Conservation (phyloP, 2,329 filamentous ascomycete genomes). For the Aspergillus floridensis region DNA sequence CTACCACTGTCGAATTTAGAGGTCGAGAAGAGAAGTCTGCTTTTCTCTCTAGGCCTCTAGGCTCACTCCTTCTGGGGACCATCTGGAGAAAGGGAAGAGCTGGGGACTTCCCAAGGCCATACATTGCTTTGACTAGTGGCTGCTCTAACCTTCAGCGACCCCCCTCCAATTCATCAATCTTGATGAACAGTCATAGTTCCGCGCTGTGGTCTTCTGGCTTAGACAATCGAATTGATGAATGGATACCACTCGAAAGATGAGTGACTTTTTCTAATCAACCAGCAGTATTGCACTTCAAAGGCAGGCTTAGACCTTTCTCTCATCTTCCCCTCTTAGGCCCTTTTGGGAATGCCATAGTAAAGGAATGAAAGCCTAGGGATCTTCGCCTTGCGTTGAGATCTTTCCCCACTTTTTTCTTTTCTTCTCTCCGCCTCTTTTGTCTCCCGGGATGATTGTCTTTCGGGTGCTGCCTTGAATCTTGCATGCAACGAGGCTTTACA, state of each 20-base stretch:
- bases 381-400: background rate
- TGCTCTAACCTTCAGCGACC: conserved; percentile 14
- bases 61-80: no score
- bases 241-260: background rate
- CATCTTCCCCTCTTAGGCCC: background rate
- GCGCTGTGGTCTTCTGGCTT: background rate
- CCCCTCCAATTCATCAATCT: conserved; percentile 13
- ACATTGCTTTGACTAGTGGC: conserved; percentile 16
- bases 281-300: background rate
- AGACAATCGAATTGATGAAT: background rate
- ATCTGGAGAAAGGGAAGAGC: background rate
- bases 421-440: background rate
- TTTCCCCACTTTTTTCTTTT: background rate
- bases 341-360: background rate
- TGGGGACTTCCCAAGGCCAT: conserved; percentile 4
- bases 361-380: background rate
- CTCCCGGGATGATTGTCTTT: background rate
- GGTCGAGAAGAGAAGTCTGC: background rate
- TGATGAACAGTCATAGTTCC: background rate
- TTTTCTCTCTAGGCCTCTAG: no score
- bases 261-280: background rate
- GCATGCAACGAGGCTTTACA: background rate
- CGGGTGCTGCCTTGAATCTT: background rate
- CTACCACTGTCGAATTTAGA: background rate
- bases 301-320: conserved; percentile 6